A percentile compares a stretch with the other conserved stretches of the same genome.
Conservation (phyloP, 140 eudicot species). For the Bidens hawaiensis region DNA sequence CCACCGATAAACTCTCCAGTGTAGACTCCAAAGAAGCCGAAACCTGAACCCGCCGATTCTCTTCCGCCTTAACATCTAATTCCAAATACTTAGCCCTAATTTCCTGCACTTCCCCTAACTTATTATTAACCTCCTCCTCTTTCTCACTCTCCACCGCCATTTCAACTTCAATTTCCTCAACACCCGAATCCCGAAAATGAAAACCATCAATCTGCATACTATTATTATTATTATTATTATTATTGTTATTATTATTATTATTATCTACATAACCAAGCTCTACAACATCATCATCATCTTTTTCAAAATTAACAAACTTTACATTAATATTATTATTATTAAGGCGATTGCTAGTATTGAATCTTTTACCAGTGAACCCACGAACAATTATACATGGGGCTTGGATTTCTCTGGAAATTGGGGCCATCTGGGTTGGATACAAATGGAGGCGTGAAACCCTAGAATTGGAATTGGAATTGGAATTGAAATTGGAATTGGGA, state of each 20-base stretch:
- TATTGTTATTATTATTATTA: too few species aligned
- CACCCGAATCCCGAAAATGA: constrained; percentile 31
- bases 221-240: too few species aligned
- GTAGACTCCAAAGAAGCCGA: constrained; percentile 31
- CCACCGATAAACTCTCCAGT: constrained; percentile 21
- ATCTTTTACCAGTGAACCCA: constrained; percentile 12
- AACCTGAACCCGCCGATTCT: constrained; percentile 6
- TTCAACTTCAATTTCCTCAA: constrained; percentile 44
- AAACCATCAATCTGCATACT: background rate
- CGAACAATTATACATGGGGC: constrained; percentile 48
- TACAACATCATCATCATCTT: constrained; percentile 8
- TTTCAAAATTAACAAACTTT: background rate
- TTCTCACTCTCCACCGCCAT: constrained; percentile 27
- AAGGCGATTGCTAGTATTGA: too few species aligned
- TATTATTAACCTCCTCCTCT: constrained; percentile 7
- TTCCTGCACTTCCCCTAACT: constrained; percentile 19
- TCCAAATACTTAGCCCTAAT: constrained; percentile 20
- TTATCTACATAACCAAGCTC: constrained; percentile 29
- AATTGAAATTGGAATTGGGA: background rate
- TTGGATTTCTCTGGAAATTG: constrained; percentile 41
- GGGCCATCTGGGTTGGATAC: constrained; percentile 16
- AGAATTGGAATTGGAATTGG: too few species aligned
- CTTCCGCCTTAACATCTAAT: constrained; percentile 23
- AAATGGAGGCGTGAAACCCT: constrained; percentile 12
- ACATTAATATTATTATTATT: too few species aligned